Percentiles rank a stretch among this genome's conserved stretches.
phyloP scores from a whole-genome alignment of 2,329 filamentous ascomycete species.

The Penicillium sp. region DNA sequence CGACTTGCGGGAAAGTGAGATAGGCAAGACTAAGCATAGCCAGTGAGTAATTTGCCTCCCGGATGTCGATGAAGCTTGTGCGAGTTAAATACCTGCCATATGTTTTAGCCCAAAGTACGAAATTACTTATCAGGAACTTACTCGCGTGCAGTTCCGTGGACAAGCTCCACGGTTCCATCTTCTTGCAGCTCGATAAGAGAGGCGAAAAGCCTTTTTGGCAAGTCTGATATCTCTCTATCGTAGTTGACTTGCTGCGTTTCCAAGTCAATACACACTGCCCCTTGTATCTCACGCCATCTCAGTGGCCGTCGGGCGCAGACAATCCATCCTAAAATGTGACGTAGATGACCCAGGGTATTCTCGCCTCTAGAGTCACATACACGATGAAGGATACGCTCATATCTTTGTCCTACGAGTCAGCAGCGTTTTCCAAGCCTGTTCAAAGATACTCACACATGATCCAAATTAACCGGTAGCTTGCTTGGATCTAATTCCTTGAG shows the following conservation, averaged over 20 bases:
- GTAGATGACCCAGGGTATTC: background rate
- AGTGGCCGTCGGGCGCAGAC: background rate
- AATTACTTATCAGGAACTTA: background rate
- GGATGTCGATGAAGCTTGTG: background rate
- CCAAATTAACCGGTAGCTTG: background rate
- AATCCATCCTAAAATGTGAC: background rate
- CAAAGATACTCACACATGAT: background rate
- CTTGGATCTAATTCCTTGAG: background rate
- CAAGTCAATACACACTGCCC: background rate
- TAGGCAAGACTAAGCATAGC: background rate
- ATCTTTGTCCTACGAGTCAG: background rate
- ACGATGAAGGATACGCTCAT: background rate
- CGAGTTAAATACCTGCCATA: background rate
- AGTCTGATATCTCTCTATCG: background rate
- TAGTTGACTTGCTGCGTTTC: background rate
- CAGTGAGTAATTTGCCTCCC: background rate
- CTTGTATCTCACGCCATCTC: background rate
- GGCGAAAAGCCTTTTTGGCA: background rate
- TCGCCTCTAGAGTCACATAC: background rate
- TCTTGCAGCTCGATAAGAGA: background rate
- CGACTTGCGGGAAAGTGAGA: background rate
- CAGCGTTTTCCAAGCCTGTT: background rate
- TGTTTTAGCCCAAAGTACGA: background rate
- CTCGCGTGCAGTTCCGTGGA: background rate
- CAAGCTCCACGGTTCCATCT: background rate